Evolutionary conservation across 768 basidiomycete species (phyloP).

Genomic region (Leccinum sublutescens): DNA sequence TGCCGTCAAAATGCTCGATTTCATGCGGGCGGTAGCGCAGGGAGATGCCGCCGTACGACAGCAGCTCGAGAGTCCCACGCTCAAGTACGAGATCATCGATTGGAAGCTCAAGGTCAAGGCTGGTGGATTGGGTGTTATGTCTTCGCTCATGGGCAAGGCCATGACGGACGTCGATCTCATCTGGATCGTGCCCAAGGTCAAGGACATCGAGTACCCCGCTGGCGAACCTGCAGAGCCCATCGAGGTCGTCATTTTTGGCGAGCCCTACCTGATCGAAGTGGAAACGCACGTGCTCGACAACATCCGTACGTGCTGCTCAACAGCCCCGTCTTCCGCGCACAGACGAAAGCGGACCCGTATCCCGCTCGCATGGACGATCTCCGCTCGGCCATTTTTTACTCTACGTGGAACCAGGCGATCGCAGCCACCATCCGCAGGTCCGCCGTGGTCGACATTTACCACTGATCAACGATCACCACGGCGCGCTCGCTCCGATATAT

Average conservation of each 20-base stretch:
- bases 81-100: conserved; percentile 96
- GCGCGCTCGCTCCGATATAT: conserved; percentile 87
- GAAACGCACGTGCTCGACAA: conserved; percentile 92
- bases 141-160: conserved; percentile 94
- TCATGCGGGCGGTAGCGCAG: background rate
- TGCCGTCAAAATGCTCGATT: background rate
- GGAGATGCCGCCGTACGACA: background rate
- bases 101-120: conserved; percentile 99
- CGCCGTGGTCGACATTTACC: conserved; percentile 90
- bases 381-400: conserved; percentile 95
- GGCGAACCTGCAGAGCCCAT: conserved; percentile 93
- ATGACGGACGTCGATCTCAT: conserved; percentile 96
- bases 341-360: conserved; percentile 94
- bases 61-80: conserved; percentile 29
- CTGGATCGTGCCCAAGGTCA: conserved; percentile 94
- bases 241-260: conserved; percentile 95
- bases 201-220: conserved; percentile 88
- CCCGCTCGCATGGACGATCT: conserved; percentile 97
- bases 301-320: conserved; percentile 92
- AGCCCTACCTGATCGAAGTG: conserved; percentile 93
- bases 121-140: conserved; percentile 97
- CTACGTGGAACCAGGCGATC: conserved; percentile 97
- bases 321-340: conserved; percentile 94
- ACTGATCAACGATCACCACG: conserved; percentile 91
- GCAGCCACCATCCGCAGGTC: conserved; percentile 84